Percentiles rank a stretch among this genome's conserved stretches.
phyloP scores from a whole-genome alignment of 129 eudicot genomes.

The Centaurea solstitialis region DNA sequence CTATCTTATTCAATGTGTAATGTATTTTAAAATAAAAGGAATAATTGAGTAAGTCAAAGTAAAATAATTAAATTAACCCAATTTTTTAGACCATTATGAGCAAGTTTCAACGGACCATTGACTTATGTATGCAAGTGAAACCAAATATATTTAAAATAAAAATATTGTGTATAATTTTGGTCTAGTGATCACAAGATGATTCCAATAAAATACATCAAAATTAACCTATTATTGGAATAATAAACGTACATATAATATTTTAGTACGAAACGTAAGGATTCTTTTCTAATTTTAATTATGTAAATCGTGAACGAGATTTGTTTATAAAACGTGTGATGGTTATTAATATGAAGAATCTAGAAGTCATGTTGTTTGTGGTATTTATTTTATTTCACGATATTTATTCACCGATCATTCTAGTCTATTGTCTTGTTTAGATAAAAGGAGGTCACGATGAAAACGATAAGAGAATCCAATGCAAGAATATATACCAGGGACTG shows the following conservation, averaged over 20 bases:
- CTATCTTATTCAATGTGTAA: no score
- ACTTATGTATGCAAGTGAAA: no score
- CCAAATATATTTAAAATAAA: no score
- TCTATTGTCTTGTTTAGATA: not conserved
- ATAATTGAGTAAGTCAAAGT: no score
- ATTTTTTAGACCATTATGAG: no score
- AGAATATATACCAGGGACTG: constrained; percentile 19
- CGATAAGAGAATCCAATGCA: constrained; percentile 20
- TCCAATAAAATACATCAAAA: no score
- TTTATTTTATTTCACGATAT: not conserved
- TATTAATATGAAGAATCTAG: not conserved
- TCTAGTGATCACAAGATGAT: no score
- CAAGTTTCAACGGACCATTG: no score
- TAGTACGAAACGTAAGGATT: not conserved
- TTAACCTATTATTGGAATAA: no score
- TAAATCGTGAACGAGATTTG: constrained; percentile 7
- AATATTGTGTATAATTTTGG: no score
- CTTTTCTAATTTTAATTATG: not conserved
- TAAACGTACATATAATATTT: not conserved
- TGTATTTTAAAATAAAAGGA: no score
- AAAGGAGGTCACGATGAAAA: constrained; percentile 9
- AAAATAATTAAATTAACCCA: no score
- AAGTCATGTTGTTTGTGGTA: not conserved
- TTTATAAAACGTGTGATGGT: constrained; percentile 16
- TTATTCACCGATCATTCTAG: constrained; percentile 15